These are phyloP conservation scores for Delonix regia DNA, from an alignment of 306 rosid species.

Conservation along the genomic window DNA sequence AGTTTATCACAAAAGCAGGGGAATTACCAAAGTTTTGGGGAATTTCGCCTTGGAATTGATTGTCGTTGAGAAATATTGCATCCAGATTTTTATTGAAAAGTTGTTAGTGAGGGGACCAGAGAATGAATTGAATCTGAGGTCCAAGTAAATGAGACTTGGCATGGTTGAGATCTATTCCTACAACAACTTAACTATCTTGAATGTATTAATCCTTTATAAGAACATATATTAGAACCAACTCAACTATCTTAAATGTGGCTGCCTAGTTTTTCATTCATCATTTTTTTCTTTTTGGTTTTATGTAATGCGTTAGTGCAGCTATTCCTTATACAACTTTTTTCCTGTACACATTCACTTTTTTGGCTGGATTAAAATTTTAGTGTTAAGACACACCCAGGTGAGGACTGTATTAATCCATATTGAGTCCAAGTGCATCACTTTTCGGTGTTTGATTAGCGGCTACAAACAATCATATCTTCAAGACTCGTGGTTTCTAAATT, in stretches of 20 bases:
- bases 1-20: conserved; percentile 88
- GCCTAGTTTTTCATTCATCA: not conserved
- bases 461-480: not conserved
- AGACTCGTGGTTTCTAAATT: not conserved
- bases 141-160: conserved; percentile 83
- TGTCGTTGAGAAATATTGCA: conserved; percentile 87
- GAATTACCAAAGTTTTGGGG: conserved; percentile 81
- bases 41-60: conserved; percentile 71
- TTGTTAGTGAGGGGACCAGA: conserved; percentile 68
- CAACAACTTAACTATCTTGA: conserved; percentile 45
- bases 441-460: not conserved
- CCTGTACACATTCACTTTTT: conserved; percentile 39
- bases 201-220: conserved; percentile 82
- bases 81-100: conserved; percentile 69
- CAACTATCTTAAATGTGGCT: conserved; percentile 43
- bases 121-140: conserved; percentile 85
- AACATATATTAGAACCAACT: conserved; percentile 82
- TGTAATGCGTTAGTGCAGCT: conserved; percentile 19
- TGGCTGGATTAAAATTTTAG: not conserved
- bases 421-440: not conserved
- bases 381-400: not conserved
- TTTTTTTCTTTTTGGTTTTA: not conserved
- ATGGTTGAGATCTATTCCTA: conserved; percentile 92
- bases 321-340: conserved; percentile 14
- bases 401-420: not conserved